phyloP scores from a whole-genome alignment of 2,329 filamentous ascomycete genomes.

The Aspergillus melleus region DNA sequence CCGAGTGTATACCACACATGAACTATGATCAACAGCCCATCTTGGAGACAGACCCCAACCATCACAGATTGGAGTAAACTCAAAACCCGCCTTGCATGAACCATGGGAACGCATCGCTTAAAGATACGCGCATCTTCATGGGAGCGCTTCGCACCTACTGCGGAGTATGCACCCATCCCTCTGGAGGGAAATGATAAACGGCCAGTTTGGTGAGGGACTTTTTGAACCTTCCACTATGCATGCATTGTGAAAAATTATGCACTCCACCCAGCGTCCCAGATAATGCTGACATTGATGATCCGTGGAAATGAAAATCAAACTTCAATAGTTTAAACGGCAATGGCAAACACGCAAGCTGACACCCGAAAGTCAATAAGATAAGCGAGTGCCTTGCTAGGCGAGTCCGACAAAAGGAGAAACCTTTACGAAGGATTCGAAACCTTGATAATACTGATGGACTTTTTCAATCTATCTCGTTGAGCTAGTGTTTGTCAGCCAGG shows the following conservation, averaged over 20 bases:
- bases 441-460: background rate
- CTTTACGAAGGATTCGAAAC: constrained; percentile 1
- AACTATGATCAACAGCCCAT: too few relatives aligned
- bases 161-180: background rate
- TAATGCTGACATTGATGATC: background rate
- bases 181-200: background rate
- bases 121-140: too few relatives aligned
- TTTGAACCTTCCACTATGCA: background rate
- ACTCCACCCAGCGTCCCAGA: background rate
- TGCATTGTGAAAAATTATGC: background rate
- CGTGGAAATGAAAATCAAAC: background rate
- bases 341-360: background rate
- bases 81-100: background rate
- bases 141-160: too few relatives aligned
- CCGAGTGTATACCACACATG: too few relatives aligned
- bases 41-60: too few relatives aligned
- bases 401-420: constrained; percentile 4
- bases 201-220: background rate
- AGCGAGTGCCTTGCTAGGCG: background rate
- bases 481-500: background rate
- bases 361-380: background rate
- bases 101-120: background rate
- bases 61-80: background rate
- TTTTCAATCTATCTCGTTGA: background rate
- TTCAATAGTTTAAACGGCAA: background rate